Evolutionary conservation across 2,329 filamentous ascomycete genomes (phyloP).

Genomic region (Fusarium sp.): DNA sequence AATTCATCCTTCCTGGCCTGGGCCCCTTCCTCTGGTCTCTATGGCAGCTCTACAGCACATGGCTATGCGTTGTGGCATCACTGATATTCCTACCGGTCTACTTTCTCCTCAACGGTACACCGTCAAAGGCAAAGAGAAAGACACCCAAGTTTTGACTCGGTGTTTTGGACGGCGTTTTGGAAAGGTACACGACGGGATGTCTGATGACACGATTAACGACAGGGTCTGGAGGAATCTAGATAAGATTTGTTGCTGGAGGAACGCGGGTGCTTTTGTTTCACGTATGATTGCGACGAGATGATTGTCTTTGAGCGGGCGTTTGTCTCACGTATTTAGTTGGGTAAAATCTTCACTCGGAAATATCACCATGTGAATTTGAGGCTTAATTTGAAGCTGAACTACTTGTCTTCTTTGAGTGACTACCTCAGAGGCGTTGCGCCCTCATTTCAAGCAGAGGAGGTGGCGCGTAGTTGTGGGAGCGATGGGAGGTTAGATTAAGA

Average conservation of each 20-base stretch:
- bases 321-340: not conserved
- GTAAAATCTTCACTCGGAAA: not conserved
- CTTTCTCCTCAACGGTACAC: slow-evolving; percentile 44
- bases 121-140: slow-evolving; percentile 25
- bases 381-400: not conserved
- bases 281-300: not conserved
- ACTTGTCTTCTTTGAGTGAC: not conserved
- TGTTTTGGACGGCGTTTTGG: not conserved
- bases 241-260: not conserved
- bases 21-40: slow-evolving; percentile 64
- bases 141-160: slow-evolving; percentile 21
- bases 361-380: not conserved
- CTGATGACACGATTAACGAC: slow-evolving; percentile 21
- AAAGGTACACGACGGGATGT: not conserved
- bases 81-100: slow-evolving; percentile 57
- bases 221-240: slow-evolving; percentile 1
- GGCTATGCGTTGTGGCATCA: slow-evolving; percentile 71
- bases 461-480: not conserved
- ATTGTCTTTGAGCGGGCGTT: not conserved
- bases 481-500: not conserved
- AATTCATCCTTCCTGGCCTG: slow-evolving; percentile 74
- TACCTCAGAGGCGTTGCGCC: not conserved
- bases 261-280: not conserved
- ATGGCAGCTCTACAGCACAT: slow-evolving; percentile 74
- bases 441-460: not conserved